These are phyloP conservation scores for Penicillium goetzii DNA, from an alignment of 495 filamentous ascomycete species.

Conservation along the genomic window DNA sequence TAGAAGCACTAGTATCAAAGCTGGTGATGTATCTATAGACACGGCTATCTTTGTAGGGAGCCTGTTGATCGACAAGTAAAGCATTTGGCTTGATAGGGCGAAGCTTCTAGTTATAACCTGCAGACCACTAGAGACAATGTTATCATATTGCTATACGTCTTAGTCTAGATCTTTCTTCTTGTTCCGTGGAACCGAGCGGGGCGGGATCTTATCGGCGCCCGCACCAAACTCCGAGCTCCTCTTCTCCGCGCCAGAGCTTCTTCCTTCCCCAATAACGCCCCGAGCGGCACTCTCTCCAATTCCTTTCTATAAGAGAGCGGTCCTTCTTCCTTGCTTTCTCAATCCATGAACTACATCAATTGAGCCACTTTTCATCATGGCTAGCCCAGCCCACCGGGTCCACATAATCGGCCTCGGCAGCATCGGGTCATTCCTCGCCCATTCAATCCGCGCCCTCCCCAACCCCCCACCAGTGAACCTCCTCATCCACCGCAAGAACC, in stretches of 20 bases:
- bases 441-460: slow-evolving; percentile 50
- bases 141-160: not conserved
- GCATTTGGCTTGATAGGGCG: too few species aligned
- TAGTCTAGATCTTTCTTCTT: not conserved
- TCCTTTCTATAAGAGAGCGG: not conserved
- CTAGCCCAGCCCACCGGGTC: slow-evolving; percentile 29
- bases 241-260: slow-evolving; percentile 1
- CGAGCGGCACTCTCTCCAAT: not conserved
- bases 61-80: too few species aligned
- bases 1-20: too few species aligned
- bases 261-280: not conserved
- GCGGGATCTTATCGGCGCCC: not conserved
- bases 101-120: not conserved
- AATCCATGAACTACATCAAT: not conserved
- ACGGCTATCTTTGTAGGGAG: too few species aligned
- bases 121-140: not conserved
- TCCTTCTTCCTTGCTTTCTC: not conserved
- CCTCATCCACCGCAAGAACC: slow-evolving; percentile 41
- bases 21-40: too few species aligned
- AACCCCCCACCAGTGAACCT: slow-evolving; percentile 56
- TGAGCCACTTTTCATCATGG: slow-evolving; percentile 2
- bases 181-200: not conserved
- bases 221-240: not conserved
- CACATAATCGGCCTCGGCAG: slow-evolving; percentile 56
- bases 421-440: slow-evolving; percentile 57